These are phyloP conservation scores for Saraca asoca DNA, from an alignment of 331 rosid genomes.

Conservation along the genomic window DNA sequence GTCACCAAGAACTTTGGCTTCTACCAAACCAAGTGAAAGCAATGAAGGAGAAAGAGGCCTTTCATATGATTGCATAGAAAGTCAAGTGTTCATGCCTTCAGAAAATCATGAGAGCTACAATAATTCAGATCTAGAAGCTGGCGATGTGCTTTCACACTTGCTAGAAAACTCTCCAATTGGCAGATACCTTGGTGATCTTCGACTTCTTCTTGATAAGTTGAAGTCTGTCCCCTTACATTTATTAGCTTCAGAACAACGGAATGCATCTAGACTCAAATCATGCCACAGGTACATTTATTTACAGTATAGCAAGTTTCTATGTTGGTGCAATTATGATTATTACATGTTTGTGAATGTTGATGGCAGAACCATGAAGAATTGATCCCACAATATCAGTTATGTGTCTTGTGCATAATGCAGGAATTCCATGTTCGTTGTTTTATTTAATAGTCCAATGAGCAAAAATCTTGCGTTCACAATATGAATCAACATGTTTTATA, in stretches of 20 bases:
- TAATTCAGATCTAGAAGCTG: not conserved
- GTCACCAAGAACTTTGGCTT: not conserved
- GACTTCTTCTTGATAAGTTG: not conserved
- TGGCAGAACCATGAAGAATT: not conserved
- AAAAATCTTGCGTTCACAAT: not conserved
- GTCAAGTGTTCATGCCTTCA: not conserved
- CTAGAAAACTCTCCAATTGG: not conserved
- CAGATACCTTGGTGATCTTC: not conserved
- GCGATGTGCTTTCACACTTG: not conserved
- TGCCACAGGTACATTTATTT: not conserved
- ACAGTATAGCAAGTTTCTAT: not conserved
- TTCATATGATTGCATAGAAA: not conserved
- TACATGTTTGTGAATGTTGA: not conserved
- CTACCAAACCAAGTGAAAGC: not conserved
- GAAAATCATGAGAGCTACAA: not conserved
- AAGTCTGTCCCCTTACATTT: constrained; percentile 12
- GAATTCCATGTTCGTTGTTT: not conserved
- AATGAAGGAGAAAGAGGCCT: not conserved
- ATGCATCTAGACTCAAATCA: constrained; percentile 2
- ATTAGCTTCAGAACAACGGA: constrained; percentile 22
- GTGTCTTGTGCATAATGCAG: not conserved
- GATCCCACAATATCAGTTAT: not conserved
- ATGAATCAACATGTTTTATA: not conserved
- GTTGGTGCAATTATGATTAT: not conserved
- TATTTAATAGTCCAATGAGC: not conserved